Percentiles rank a stretch among this genome's conserved stretches.
Evolutionary conservation across 1,284 basidiomycete genomes (phyloP).

Genomic region (Xanthoconium separans): DNA sequence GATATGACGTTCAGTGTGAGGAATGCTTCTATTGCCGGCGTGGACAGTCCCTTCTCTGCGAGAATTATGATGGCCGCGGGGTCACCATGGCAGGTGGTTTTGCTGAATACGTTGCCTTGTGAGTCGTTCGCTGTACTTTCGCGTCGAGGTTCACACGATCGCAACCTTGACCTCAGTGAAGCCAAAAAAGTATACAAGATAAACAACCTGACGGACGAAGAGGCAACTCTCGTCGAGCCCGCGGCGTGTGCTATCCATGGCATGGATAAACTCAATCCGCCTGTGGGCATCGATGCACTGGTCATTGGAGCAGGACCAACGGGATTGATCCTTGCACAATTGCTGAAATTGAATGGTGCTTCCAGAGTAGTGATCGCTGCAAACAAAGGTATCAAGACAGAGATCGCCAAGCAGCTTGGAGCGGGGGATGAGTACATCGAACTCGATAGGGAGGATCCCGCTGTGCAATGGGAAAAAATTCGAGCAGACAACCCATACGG

Average conservation of each 20-base stretch:
- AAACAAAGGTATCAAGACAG: conserved; percentile 82
- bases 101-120: conserved; percentile 80
- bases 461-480: conserved; percentile 70
- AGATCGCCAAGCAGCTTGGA: conserved; percentile 71
- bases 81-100: conserved; percentile 78
- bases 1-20: conserved; percentile 53
- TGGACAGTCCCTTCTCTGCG: conserved; percentile 69
- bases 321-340: conserved; percentile 80
- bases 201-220: conserved; percentile 77
- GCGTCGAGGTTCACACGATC: neutral
- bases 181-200: conserved; percentile 78
- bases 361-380: conserved; percentile 71
- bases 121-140: conserved; percentile 25
- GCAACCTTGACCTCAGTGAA: conserved; percentile 36
- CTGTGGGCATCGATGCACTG: conserved; percentile 74
- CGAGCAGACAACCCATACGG: conserved; percentile 77
- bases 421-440: conserved; percentile 80
- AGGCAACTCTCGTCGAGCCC: conserved; percentile 82
- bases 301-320: conserved; percentile 78
- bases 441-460: conserved; percentile 69
- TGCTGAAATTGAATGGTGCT: conserved; percentile 76
- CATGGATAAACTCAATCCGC: conserved; percentile 74
- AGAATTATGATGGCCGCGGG: conserved; percentile 74
- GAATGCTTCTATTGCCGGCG: conserved; percentile 81
- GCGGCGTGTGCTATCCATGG: conserved; percentile 86